Conservation (phyloP, 306 rosid genomes). For the Vigna unguiculata region DNA sequence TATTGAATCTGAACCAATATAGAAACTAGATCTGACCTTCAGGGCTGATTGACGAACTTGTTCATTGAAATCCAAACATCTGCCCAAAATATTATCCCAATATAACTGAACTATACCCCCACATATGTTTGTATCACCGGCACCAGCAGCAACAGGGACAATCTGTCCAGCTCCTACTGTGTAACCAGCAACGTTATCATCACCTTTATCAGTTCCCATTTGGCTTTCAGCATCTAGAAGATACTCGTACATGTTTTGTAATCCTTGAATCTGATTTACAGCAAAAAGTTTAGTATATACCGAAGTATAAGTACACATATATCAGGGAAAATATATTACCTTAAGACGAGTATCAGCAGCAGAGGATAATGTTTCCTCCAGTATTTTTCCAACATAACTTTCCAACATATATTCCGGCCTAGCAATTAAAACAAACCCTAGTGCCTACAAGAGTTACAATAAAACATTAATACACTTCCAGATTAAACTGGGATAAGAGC, state of each 20-base stretch:
- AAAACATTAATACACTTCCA: slow-evolving; percentile 44
- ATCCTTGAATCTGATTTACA: slow-evolving; percentile 82
- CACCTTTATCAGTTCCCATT: slow-evolving; percentile 70
- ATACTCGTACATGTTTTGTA: slow-evolving; percentile 92
- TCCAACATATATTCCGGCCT: slow-evolving; percentile 96
- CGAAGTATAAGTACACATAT: neutral
- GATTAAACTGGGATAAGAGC: slow-evolving; percentile 35
- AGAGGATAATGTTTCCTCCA: slow-evolving; percentile 64
- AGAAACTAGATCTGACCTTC: slow-evolving; percentile 67
- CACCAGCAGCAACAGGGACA: slow-evolving; percentile 99
- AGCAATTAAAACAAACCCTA: slow-evolving; percentile 89
- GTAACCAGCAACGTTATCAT: slow-evolving; percentile 52
- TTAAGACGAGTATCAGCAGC: slow-evolving; percentile 77
- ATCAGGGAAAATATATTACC: slow-evolving; percentile 56
- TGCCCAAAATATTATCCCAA: slow-evolving; percentile 85
- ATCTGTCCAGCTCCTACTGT: slow-evolving; percentile 68
- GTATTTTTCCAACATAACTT: slow-evolving; percentile 78
- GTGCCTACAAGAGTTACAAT: slow-evolving; percentile 73
- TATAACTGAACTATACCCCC: slow-evolving; percentile 97
- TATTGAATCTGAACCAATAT: slow-evolving; percentile 26
- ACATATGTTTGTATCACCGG: slow-evolving; percentile 98
- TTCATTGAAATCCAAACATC: slow-evolving; percentile 78
- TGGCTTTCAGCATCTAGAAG: slow-evolving; percentile 94
- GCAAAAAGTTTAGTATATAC: slow-evolving; percentile 49
- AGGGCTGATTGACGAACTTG: slow-evolving; percentile 89